Evolutionary conservation across 2,329 filamentous ascomycete species (phyloP), one percentile per base, ranked within the genome.

Genomic region (Rachicladosporium sp.): DNA sequence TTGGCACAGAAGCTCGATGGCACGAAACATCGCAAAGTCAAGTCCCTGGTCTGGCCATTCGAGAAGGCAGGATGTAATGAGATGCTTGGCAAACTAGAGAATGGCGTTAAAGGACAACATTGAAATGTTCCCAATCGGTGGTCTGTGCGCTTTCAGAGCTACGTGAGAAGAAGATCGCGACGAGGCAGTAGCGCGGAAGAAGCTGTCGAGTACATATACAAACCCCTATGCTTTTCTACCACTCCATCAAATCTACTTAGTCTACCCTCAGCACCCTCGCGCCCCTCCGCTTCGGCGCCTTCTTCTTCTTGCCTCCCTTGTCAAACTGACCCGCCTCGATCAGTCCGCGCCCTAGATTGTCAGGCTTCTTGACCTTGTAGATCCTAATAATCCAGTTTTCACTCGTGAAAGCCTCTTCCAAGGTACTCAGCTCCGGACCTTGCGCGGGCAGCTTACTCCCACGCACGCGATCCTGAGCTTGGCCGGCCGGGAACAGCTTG

Each of bases 381-480:
- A 98, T 95, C 48, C 91, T 77, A 60, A 98, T 96, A 63, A 98
- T 98, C 91, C 91, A 98, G 74, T 98, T 98, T 71, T 98, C 91
- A 57, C 86, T 94, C 40, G 93, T 98, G 63, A 93, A 98, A 7
- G 91, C 91, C 67, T 98, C 91, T 61, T 98, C 91, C 35, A 98
- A 66, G 4, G 82, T 91, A 64, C 82, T 86, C 43, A 98, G 79
- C 44, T 82, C 75, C 6, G 91, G 91, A 1, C 85, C 81, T 50
- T 87, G 73, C 10, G 85, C 77, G n/a, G 91, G 93, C 37, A 96
- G 68, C 44, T 75, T 76, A 30, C 75, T 74, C 49, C 80, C 78
- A 58, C 91, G 87, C 48, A 98, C 91, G 52, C 91, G 82, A 61
- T 98, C 91, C 51, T 78, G 70, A 29, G 85, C 88, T 65, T 96